phyloP scores from a whole-genome alignment of 1,139 yeast species.

The Candida sp. region DNA sequence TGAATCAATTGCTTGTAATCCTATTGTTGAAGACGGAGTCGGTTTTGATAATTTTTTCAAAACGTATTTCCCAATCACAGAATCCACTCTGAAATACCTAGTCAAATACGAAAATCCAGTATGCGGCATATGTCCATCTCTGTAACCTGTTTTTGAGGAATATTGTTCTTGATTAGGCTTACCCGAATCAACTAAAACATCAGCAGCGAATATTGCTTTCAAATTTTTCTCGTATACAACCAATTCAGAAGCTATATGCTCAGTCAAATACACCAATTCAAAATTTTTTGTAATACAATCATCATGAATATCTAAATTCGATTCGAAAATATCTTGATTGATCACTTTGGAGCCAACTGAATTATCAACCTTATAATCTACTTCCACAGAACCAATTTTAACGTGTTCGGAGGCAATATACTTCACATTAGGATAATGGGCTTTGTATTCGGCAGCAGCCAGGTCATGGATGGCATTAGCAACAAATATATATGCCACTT shows the following conservation, averaged over 20 bases:
- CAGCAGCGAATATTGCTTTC: constrained; percentile 45
- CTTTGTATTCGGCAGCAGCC: constrained; percentile 6
- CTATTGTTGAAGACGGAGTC: background rate
- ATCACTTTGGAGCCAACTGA: background rate
- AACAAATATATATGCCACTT: constrained; percentile 4
- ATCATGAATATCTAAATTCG: constrained; percentile 15
- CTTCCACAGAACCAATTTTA: background rate
- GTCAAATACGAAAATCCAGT: constrained; percentile 25
- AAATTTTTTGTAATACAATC: constrained; percentile 23
- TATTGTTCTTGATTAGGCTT: constrained; percentile 17
- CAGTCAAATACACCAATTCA: constrained; percentile 45
- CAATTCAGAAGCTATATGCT: constrained; percentile 46
- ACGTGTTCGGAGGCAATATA: background rate
- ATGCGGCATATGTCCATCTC: constrained; percentile 21
- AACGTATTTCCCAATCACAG: constrained; percentile 15
- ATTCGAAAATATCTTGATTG: background rate
- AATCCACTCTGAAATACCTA: constrained; percentile 25
- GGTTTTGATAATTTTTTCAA: background rate
- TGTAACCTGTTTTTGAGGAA: constrained; percentile 35
- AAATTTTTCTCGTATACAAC: constrained; percentile 37
- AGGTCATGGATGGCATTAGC: constrained; percentile 7
- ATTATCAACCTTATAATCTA: background rate
- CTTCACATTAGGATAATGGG: constrained; percentile 4
- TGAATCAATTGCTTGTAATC: background rate
- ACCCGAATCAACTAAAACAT: constrained; percentile 39